Evolutionary conservation across 495 filamentous ascomycete genomes (phyloP), one percentile per base, ranked within the genome.

Genomic region (Neurospora sp.): DNA sequence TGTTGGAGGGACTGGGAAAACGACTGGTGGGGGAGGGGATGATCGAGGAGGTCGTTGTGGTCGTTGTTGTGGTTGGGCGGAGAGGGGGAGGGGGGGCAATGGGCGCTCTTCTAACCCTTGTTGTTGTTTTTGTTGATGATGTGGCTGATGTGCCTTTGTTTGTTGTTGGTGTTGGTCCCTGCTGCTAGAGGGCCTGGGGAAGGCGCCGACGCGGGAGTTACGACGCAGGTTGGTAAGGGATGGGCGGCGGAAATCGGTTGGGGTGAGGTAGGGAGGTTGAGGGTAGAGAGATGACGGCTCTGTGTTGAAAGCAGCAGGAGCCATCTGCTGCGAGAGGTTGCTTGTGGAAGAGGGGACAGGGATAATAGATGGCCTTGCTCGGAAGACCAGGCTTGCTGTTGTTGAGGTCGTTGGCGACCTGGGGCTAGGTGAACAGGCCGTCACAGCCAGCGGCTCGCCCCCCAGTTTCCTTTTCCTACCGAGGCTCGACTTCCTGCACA

Each of bases 191-290:
- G 72, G 18, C 71, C 71, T 31, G 76, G 74, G 20, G 76, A 72
- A 18, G 76, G 40, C 0, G 76, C 71, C 16, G 76, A 71, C 11
- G 79, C 77, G 18, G 69, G 72, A 8, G 75, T 79, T 12, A 23
- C 12, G 16, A 71, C 75, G 77, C 3, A 74, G 74, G 66, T 69
- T 76, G 37, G 76, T 27, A 14, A 76, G 39, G 3, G 77, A 75
- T 4, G 77, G 75, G 3, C 75, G 71, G 20, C 72, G 72, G 8
- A 66, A 37, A 6, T 66, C 27, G 14, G 20, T n/a, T 70, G 62
- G 5, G 18, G 37, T 69, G 62, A 14, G 70, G 73, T 11, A 70
- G 12, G 44, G 71, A 75, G 11, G 59, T 35, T 10, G 77, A 40
- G 11, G 38, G 35, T 8, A 44, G 14, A 1, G 74, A 62, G 31